Evolutionary conservation across 164 flowering plant genomes (phyloP).

Genomic region (Tinospora cordifolia): DNA sequence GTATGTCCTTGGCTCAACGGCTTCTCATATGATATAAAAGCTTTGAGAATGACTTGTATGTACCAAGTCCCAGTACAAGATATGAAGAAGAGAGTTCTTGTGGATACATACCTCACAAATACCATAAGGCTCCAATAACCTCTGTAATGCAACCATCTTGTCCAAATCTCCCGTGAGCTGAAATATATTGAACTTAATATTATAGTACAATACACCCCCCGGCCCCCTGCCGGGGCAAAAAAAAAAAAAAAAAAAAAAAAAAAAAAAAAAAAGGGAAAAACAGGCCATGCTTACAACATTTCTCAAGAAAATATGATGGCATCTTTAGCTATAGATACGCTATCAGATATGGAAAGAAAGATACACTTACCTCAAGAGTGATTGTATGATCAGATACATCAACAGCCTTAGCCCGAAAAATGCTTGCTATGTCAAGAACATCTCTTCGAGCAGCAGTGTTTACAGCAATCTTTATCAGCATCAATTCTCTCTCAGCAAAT

Average conservation of each 20-base stretch:
- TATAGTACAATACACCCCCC: background rate
- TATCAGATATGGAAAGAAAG: background rate
- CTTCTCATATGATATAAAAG: too few species aligned
- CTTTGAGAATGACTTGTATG: too few species aligned
- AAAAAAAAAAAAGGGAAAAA: background rate
- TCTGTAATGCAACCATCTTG: slow-evolving; percentile 97
- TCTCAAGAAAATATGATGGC: too few species aligned
- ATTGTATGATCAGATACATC: slow-evolving; percentile 95
- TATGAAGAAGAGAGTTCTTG: background rate
- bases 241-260: background rate
- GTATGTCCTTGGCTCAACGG: too few species aligned
- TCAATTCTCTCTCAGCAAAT: slow-evolving; percentile 90
- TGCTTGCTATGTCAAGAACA: slow-evolving; percentile 87
- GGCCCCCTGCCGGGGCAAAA: too few species aligned
- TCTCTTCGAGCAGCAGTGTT: slow-evolving; percentile 81
- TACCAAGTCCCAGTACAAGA: too few species aligned
- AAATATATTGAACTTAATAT: background rate
- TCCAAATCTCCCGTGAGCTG: slow-evolving; percentile 90
- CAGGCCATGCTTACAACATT: too few species aligned
- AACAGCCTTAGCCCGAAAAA: slow-evolving; percentile 89
- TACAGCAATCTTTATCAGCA: slow-evolving; percentile 91
- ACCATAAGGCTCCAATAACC: slow-evolving; percentile 87
- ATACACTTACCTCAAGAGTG: slow-evolving; percentile 65
- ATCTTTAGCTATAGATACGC: background rate
- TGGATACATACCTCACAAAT: slow-evolving; percentile 96